Conservation (phyloP, 108 stramenopile genomes). For the Conticribra weissflogii region DNA sequence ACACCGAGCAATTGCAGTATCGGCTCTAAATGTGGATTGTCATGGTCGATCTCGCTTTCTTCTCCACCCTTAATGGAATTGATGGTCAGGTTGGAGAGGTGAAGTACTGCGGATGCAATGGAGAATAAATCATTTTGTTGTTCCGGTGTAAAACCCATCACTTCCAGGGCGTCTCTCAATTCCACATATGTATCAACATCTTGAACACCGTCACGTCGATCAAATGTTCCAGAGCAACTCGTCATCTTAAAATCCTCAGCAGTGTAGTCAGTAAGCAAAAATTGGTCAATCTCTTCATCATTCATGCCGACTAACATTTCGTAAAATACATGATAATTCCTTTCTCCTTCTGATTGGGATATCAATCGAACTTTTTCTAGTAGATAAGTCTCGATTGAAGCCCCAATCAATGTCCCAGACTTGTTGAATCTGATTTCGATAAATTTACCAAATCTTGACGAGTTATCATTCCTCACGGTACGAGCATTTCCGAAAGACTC, state of each 20-base stretch:
- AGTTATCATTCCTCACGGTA: slow-evolving; percentile 89
- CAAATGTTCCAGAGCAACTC: slow-evolving; percentile 54
- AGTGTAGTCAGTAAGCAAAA: slow-evolving; percentile 51
- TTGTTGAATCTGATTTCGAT: slow-evolving; percentile 89
- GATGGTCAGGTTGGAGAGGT: slow-evolving; percentile 66
- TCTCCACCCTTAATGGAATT: slow-evolving; percentile 57
- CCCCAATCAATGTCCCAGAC: slow-evolving; percentile 73
- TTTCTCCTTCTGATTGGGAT: slow-evolving; percentile 79
- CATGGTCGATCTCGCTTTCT: slow-evolving; percentile 50
- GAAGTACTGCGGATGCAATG: slow-evolving; percentile 58
- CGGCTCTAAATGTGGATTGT: slow-evolving; percentile 50
- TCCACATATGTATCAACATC: slow-evolving; percentile 53
- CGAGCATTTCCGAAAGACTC: slow-evolving; percentile 97
- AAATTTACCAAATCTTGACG: slow-evolving; percentile 91
- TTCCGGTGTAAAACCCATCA: slow-evolving; percentile 54
- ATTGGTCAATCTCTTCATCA: slow-evolving; percentile 53
- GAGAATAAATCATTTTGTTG: slow-evolving; percentile 52
- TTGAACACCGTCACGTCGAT: slow-evolving; percentile 57
- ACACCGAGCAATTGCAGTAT: slow-evolving; percentile 76
- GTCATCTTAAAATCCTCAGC: slow-evolving; percentile 58
- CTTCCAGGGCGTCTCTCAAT: slow-evolving; percentile 53
- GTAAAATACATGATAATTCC: slow-evolving; percentile 95
- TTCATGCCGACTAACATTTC: slow-evolving; percentile 67
- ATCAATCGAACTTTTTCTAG: slow-evolving; percentile 94
- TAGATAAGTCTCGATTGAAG: slow-evolving; percentile 91